Conservation (phyloP, 2,329 filamentous ascomycete genomes). For the Ceratocystis ficicola region DNA sequence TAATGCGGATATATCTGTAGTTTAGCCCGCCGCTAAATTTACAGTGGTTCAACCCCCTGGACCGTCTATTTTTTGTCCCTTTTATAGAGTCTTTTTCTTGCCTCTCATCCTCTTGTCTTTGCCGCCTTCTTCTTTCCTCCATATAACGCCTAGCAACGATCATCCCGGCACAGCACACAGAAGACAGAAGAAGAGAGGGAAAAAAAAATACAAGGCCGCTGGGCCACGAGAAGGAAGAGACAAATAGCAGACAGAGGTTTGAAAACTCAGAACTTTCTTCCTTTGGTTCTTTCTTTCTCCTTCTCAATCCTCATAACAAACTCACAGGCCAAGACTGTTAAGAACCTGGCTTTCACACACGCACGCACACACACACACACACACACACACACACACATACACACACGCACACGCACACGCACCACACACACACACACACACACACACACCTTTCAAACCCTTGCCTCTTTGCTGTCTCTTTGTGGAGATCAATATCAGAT, state of each 20-base stretch:
- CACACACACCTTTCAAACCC: neutral
- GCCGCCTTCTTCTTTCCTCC: neutral
- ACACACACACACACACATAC: too few species aligned
- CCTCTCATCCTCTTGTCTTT: neutral
- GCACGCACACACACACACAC: too few species aligned
- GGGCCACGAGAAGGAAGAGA: neutral
- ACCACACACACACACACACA: too few species aligned
- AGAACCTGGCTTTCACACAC: neutral
- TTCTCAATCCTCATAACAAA: neutral
- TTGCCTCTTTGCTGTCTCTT: neutral
- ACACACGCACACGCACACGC: too few species aligned
- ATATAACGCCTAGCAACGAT: neutral
- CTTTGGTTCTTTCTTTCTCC: neutral
- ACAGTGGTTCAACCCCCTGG: too few species aligned
- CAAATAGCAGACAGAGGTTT: neutral
- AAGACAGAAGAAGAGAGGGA: neutral
- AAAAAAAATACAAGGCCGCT: neutral
- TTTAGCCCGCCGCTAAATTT: too few species aligned
- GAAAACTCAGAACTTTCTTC: neutral
- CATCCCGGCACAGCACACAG: neutral
- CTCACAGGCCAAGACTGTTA: neutral
- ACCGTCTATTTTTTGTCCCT: too few species aligned
- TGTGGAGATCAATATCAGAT: constrained; percentile 6
- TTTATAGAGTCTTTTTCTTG: neutral
- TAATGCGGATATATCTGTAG: too few species aligned